Evolutionary conservation across 1,284 basidiomycete genomes (phyloP), one percentile per base, ranked within the genome.

Genomic region (Trametes sp.): DNA sequence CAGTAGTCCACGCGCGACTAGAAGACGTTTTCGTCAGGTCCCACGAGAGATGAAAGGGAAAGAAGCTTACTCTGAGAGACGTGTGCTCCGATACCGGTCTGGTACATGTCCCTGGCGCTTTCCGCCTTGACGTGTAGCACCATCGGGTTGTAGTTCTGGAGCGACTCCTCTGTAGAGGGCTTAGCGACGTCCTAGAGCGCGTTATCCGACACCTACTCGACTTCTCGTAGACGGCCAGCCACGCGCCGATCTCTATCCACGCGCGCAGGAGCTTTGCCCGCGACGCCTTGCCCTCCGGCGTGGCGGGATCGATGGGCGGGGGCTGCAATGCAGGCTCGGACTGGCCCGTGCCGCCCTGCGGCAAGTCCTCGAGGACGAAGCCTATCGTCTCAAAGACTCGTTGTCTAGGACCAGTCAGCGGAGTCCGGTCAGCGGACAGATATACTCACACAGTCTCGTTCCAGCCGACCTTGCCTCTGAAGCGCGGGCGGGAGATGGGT

Each of bases 201-300:
- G 33, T 13, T 42, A 19, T 21, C 31, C 6, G 21, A n/a, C 4
- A 70, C 74, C 36, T 55, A 74, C 74, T 72, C 9, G 65, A 64
- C 45, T 82, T 83, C 53, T 80, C 80, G 68, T 82, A 92, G 63
- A 91, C 84, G 2, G 80, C 75, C 28, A 88, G 64, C 85, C 88
- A 92, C 2, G 90, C 84, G 49, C 84, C 78, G 4, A 89, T 74
- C 70, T 94, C 91, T 14, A 92, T 81, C 92, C 92, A 94, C 24
- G 87, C 87, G 29, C 90, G 83, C 48, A 94, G 81, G 3, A 94
- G 80, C 67, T 82, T 88, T 21, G 81, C 80, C 14, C 87, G 82
- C 61, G 81, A 85, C 54, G 79, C 76, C 50, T 77, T 80, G 10
- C 87, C 88, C 36, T 79, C 74, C 2, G 76, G 67, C 1, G 78